Evolutionary conservation across 805 yeast species (phyloP).

Genomic region (Suhomyces kilbournensis): DNA sequence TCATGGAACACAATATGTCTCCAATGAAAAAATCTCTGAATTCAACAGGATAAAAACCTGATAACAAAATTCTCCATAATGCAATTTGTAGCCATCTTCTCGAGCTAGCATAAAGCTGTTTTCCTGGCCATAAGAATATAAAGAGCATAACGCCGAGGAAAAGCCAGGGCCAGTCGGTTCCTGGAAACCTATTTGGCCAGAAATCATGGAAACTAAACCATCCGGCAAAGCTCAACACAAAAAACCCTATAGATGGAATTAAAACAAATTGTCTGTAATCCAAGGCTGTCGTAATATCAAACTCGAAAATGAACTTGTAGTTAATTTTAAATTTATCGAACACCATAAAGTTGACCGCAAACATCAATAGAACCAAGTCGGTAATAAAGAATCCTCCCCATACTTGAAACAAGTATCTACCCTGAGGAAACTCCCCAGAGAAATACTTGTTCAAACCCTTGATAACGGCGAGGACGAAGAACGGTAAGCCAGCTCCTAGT

Average conservation of each 20-base stretch:
- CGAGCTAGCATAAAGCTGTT: conserved; percentile 54
- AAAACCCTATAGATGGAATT: conserved; percentile 58
- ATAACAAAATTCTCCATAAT: conserved; percentile 64
- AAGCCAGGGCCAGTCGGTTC: conserved; percentile 77
- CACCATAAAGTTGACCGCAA: conserved; percentile 65
- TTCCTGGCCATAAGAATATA: conserved; percentile 59
- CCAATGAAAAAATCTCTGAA: conserved; percentile 92
- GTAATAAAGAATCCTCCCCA: conserved; percentile 89
- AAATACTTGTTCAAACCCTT: conserved; percentile 45
- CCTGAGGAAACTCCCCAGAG: conserved; percentile 48
- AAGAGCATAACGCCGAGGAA: conserved; percentile 54
- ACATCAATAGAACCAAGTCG: conserved; percentile 56
- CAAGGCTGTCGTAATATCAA: conserved; percentile 63
- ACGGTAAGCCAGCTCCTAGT: conserved; percentile 68
- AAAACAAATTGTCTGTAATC: conserved; percentile 65
- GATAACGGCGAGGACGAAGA: conserved; percentile 58
- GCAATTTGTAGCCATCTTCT: conserved; percentile 77
- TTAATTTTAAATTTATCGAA: conserved; percentile 79
- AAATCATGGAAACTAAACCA: conserved; percentile 77
- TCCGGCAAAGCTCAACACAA: conserved; percentile 55
- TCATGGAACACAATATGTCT: conserved; percentile 83
- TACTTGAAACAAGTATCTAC: conserved; percentile 65
- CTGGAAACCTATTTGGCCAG: conserved; percentile 59
- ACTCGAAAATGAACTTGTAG: conserved; percentile 89
- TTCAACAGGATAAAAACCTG: conserved; percentile 93